Evolutionary conservation across 2,329 filamentous ascomycete species (phyloP), one percentile per base, ranked within the genome.

Genomic region (Alternaria solani): DNA sequence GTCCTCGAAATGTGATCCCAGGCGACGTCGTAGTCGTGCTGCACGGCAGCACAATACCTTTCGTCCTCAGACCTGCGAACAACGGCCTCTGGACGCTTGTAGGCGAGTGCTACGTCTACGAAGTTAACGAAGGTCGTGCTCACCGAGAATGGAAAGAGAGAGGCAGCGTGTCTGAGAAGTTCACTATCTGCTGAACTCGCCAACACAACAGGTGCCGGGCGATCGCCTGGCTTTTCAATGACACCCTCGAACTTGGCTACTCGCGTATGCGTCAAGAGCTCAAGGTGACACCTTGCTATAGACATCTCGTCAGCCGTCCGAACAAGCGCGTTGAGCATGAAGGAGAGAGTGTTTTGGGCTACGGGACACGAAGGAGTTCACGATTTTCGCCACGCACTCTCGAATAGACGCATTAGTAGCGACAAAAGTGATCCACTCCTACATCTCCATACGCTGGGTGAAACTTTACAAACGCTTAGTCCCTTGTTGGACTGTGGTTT

Each of bases 31-130:
- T 46, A 5, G 51, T 36, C 28, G 41, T 38, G 7, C 41, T 54
- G 9, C 51, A 54, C n/a, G 51, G 51, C 2, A 3, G 9, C 5
- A 6, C 4, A 0, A 2, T 44, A 7, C 51, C 51, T 3, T 54
- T 46, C n/a, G 16, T 54, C 2, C 51, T 54, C 1, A 12, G 41
- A 4, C 14, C 28, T 36, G 16, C 4, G 6, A 6, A 16, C 3
- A 18, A 46, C 2, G 28, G 25, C 6, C 32, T 47, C 7, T 60
- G 51, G 55, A 55, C 28, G 26, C 23, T 64, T 2, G 41, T 57
- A 11, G 59, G 56, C 42, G 51, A 49, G 18, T 60, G 54, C 32
- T 56, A 36, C n/a, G 34, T 62, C 1, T 39, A 58, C 18, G 57
- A 48, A 3, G 38, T 56, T 7, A 49, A 55, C 51, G 23, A 48